A percentile compares a stretch with the other conserved stretches of the same genome.
These are phyloP conservation scores for Diphasiastrum complanatum DNA, from an alignment of 83 land plant genomes.

Conservation along the genomic window DNA sequence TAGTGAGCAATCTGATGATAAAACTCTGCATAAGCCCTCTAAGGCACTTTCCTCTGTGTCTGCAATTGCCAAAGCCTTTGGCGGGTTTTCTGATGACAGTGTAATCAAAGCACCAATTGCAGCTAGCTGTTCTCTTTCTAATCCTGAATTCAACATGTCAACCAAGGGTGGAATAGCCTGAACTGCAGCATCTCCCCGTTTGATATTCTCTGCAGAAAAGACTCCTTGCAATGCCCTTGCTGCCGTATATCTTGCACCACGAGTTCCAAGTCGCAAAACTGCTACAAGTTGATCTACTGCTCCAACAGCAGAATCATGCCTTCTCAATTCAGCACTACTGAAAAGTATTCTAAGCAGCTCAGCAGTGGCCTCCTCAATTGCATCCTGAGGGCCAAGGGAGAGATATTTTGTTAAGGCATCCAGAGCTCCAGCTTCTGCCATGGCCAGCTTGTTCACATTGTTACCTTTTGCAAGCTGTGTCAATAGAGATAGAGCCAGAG, in stretches of 20 bases:
- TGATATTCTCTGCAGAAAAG: slow-evolving; percentile 7
- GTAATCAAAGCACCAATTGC: slow-evolving; percentile 1
- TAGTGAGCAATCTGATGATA: too few relatives aligned
- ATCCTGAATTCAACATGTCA: slow-evolving; percentile 10
- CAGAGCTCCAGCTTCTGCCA: slow-evolving; percentile 16
- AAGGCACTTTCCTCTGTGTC: slow-evolving; percentile 8
- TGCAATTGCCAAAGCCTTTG: slow-evolving; percentile 10
- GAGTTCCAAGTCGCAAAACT: slow-evolving; percentile 6
- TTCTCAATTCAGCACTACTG: not conserved
- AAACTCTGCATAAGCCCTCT: not conserved
- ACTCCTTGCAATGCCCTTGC: slow-evolving; percentile 9
- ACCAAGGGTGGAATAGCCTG: slow-evolving; percentile 11
- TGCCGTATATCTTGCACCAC: slow-evolving; percentile 6
- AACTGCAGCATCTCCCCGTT: not conserved
- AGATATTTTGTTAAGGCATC: slow-evolving; percentile 12
- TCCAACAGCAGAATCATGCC: slow-evolving; percentile 7
- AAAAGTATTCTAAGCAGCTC: slow-evolving; percentile 13
- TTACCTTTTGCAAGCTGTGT: slow-evolving; percentile 12
- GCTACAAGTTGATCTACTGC: slow-evolving; percentile 14
- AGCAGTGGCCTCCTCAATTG: slow-evolving; percentile 13
- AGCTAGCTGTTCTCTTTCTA: slow-evolving; percentile 10
- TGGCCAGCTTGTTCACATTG: slow-evolving; percentile 12
- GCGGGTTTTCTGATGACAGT: slow-evolving; percentile 6
- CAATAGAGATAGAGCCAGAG: slow-evolving; percentile 3
- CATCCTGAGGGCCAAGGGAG: slow-evolving; percentile 12